Percentiles rank a stretch among this genome's conserved stretches.
phyloP scores from a whole-genome alignment of 202 grass and related monocot genomes.

The Saccharum hybrid region DNA sequence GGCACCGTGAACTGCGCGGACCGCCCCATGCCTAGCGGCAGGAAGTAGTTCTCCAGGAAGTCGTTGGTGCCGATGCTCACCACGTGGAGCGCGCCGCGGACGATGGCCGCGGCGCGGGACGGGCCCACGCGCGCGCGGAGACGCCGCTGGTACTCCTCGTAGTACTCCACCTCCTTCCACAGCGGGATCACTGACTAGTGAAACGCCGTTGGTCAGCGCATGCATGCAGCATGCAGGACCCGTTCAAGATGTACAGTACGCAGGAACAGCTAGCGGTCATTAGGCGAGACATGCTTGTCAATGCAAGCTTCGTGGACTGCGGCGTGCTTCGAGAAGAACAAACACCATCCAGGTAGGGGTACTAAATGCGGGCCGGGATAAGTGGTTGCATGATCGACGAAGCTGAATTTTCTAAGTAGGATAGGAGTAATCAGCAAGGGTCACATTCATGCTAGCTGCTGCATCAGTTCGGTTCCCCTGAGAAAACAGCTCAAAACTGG shows the following conservation, averaged over 20 bases:
- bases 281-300: background rate
- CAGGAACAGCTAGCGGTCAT: background rate
- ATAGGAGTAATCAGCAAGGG: no score
- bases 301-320: no score
- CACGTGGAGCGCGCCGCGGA: slow-evolving; percentile 56
- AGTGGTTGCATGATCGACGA: slow-evolving; percentile 3
- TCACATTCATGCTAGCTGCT: no score
- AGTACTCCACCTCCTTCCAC: slow-evolving; percentile 83
- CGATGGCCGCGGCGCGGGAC: slow-evolving; percentile 25
- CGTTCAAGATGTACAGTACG: no score
- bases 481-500: no score
- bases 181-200: slow-evolving; percentile 69
- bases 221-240: no score
- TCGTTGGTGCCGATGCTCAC: slow-evolving; percentile 87
- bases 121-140: slow-evolving; percentile 48
- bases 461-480: no score
- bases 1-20: slow-evolving; percentile 57
- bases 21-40: slow-evolving; percentile 49
- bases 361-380: slow-evolving; percentile 25
- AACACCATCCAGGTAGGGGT: background rate
- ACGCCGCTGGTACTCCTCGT: slow-evolving; percentile 63
- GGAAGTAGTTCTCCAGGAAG: slow-evolving; percentile 89
- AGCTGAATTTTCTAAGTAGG: background rate
- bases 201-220: background rate
- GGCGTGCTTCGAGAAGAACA: background rate